These are phyloP conservation scores for Trichophaea hybrida DNA, from an alignment of 2,329 filamentous ascomycete species.

Conservation along the genomic window DNA sequence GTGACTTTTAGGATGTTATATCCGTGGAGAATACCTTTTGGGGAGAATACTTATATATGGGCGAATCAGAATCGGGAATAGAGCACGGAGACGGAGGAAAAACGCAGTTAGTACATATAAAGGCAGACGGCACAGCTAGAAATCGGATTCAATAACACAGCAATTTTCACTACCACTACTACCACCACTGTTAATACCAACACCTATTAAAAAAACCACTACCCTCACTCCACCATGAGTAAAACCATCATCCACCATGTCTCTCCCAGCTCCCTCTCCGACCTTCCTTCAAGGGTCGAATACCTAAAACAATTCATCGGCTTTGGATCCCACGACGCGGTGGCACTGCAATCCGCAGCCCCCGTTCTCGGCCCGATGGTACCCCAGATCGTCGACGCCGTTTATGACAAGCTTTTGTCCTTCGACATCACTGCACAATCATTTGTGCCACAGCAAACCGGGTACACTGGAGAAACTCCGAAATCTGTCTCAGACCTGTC, in stretches of 20 bases:
- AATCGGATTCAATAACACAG: background rate
- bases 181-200: background rate
- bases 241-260: conserved; percentile 26
- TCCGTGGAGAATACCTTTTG: too few species aligned
- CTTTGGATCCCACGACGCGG: conserved; percentile 27
- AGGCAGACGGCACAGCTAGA: too few species aligned
- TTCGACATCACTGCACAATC: conserved; percentile 69
- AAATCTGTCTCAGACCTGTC: conserved; percentile 43
- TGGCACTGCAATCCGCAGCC: conserved; percentile 27
- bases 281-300: conserved; percentile 25
- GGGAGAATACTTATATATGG: too few species aligned
- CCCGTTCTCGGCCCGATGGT: conserved; percentile 42
- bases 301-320: conserved; percentile 26
- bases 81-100: too few species aligned
- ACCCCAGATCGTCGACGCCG: conserved; percentile 64
- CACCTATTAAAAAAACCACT: background rate
- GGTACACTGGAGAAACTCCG: conserved; percentile 52
- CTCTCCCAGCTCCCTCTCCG: conserved; percentile 22
- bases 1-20: too few species aligned
- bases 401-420: conserved; percentile 64
- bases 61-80: too few species aligned
- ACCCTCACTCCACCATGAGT: background rate
- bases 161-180: background rate
- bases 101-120: too few species aligned
- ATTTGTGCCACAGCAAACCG: conserved; percentile 42